These are phyloP conservation scores for Aspergillus nomiae DNA, from an alignment of 2,329 filamentous ascomycete genomes.

Conservation along the genomic window DNA sequence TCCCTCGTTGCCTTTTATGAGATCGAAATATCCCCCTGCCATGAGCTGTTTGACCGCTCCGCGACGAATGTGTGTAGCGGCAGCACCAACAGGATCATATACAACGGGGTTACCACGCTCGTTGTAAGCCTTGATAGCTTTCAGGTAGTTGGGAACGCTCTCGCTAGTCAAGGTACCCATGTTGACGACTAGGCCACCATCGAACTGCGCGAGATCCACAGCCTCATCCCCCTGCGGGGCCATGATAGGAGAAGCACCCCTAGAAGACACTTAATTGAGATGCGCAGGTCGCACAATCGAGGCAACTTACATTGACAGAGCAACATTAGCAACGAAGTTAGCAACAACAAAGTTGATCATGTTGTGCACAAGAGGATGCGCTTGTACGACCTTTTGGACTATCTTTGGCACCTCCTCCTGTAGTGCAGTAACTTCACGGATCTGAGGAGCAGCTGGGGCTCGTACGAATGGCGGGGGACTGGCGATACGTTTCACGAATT, in stretches of 20 bases:
- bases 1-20: conserved; percentile 93
- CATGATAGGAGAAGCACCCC: conserved; percentile 91
- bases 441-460: conserved; percentile 28
- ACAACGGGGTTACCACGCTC: conserved; percentile 72
- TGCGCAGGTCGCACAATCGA: neutral
- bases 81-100: conserved; percentile 87
- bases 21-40: conserved; percentile 72
- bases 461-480: conserved; percentile 37
- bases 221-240: conserved; percentile 84
- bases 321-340: conserved; percentile 91
- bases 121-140: conserved; percentile 82
- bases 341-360: conserved; percentile 98
- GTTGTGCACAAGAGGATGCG: conserved; percentile 81
- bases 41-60: conserved; percentile 72
- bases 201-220: conserved; percentile 72
- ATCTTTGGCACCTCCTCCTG: conserved; percentile 47
- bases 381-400: conserved; percentile 62
- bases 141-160: conserved; percentile 68
- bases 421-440: conserved; percentile 31
- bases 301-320: conserved; percentile 63
- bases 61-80: conserved; percentile 74
- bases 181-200: conserved; percentile 83
- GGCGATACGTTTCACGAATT: conserved; percentile 61
- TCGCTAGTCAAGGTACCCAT: conserved; percentile 89
- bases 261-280: conserved; percentile 20